Evolutionary conservation across 805 yeast species (phyloP).

Genomic region (Wickerhamiella bombiphila): DNA sequence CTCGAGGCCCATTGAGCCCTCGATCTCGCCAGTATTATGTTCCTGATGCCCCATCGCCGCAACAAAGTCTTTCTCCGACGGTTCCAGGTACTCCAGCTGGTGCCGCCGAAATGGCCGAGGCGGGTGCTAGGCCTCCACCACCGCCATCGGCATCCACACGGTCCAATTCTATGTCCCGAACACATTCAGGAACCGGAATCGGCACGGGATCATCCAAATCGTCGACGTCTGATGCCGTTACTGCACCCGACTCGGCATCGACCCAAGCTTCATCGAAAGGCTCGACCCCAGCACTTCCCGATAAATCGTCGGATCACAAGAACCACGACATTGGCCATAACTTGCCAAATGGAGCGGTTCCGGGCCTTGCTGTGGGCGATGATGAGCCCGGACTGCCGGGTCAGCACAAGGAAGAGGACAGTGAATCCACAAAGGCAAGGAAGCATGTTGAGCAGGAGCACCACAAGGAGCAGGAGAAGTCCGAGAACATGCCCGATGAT

Average conservation of each 20-base stretch:
- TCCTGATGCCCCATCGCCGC: background rate
- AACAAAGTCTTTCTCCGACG: background rate
- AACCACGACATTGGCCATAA: background rate
- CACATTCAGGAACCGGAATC: too few species aligned
- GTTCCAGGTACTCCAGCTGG: too few species aligned
- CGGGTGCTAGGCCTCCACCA: too few species aligned
- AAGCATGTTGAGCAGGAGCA: constrained; percentile 3
- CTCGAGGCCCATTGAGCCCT: constrained; percentile 1
- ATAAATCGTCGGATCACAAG: background rate
- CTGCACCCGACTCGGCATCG: background rate
- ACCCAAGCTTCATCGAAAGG: background rate
- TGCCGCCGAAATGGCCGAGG: background rate
- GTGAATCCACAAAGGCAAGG: background rate
- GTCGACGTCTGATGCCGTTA: background rate
- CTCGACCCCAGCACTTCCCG: background rate
- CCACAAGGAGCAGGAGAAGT: constrained; percentile 1
- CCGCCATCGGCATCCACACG: too few species aligned
- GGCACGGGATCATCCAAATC: too few species aligned
- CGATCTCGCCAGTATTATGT: constrained; percentile 1
- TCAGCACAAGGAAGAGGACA: constrained; percentile 3
- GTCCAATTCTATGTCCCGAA: too few species aligned
- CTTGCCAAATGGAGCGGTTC: constrained; percentile 9
- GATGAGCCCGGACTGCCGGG: constrained; percentile 16
- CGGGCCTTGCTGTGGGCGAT: constrained; percentile 17
- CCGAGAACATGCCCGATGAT: constrained; percentile 8